These are phyloP conservation scores for Abrus pulchellus DNA, from an alignment of 306 rosid genomes.

Conservation along the genomic window DNA sequence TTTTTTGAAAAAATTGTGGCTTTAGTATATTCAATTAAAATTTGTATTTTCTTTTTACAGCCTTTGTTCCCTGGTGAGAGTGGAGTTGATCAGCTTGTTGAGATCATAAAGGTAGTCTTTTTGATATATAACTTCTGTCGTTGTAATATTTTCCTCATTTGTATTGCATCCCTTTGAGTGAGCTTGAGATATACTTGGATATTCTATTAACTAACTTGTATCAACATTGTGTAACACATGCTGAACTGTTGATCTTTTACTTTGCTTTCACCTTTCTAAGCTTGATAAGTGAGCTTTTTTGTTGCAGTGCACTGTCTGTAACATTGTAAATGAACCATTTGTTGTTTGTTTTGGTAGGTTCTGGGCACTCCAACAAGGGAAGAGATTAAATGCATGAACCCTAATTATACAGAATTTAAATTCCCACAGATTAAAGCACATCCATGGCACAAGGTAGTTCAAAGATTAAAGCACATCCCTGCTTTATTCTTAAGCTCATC, in stretches of 20 bases:
- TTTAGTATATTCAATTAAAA: conserved; percentile 21
- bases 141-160: conserved; percentile 24
- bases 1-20: neutral
- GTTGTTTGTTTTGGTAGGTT: conserved; percentile 65
- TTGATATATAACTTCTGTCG: conserved; percentile 6
- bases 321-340: conserved; percentile 34
- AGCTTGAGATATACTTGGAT: conserved; percentile 17
- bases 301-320: neutral
- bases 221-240: conserved; percentile 4
- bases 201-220: neutral
- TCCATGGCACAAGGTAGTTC: conserved; percentile 97
- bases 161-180: neutral
- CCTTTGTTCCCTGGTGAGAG: conserved; percentile 98
- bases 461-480: neutral
- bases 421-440: conserved; percentile 99
- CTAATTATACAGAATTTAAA: conserved; percentile 96
- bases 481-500: neutral
- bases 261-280: conserved; percentile 29
- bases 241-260: conserved; percentile 4
- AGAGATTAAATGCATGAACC: conserved; percentile 99
- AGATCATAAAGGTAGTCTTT: conserved; percentile 87
- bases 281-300: conserved; percentile 12
- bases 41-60: conserved; percentile 54
- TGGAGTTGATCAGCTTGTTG: conserved; percentile 98
- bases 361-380: conserved; percentile 99